A percentile compares a stretch with the other conserved stretches of the same genome.
Conservation (phyloP, 805 yeast species). For the Komagataella pastoris region DNA sequence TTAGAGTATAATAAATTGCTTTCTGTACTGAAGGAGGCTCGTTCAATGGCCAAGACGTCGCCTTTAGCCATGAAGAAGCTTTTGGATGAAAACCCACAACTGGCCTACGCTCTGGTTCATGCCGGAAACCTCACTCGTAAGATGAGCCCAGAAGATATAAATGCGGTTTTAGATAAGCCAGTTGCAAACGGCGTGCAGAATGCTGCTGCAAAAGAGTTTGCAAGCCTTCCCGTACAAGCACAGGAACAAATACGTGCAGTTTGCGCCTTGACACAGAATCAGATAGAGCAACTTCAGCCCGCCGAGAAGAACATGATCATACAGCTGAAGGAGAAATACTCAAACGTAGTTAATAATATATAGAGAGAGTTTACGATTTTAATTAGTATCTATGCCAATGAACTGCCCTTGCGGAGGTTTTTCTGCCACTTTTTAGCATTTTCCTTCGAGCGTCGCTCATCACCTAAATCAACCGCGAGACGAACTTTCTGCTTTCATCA, state of each 20-base stretch:
- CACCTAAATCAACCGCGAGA: neutral
- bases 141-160: slow-evolving; percentile 12
- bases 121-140: slow-evolving; percentile 31
- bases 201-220: slow-evolving; percentile 2
- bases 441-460: neutral
- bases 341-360: neutral
- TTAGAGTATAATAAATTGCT: slow-evolving; percentile 33
- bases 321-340: slow-evolving; percentile 9
- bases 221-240: slow-evolving; percentile 20
- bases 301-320: slow-evolving; percentile 30
- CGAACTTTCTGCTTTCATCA: slow-evolving; percentile 8
- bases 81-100: slow-evolving; percentile 63
- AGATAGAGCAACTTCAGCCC: slow-evolving; percentile 32
- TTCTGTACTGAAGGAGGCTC: slow-evolving; percentile 41
- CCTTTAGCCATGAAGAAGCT: slow-evolving; percentile 48
- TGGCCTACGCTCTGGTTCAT: slow-evolving; percentile 75
- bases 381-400: neutral
- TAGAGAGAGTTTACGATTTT: neutral
- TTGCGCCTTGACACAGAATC: slow-evolving; percentile 35
- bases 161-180: slow-evolving; percentile 7
- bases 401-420: neutral
- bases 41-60: slow-evolving; percentile 39
- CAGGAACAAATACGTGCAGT: slow-evolving; percentile 36
- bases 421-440: neutral
- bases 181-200: neutral